Evolutionary conservation across 1,139 yeast species (phyloP), one percentile per base, ranked within the genome.

Genomic region (Candida sojae): DNA sequence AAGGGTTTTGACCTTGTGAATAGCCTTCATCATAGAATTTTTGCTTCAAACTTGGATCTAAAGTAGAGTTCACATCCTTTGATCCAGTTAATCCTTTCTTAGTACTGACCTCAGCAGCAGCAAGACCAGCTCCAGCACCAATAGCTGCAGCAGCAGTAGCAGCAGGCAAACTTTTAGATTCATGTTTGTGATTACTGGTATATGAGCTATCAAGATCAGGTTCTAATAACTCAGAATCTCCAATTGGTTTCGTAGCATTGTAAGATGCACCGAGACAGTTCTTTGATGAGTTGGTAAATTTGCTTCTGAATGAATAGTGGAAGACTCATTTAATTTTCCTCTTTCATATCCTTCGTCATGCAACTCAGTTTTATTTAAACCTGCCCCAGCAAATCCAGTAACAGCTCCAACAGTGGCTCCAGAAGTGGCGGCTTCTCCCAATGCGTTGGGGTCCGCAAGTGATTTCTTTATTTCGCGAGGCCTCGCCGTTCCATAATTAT

Each of bases 71-170:
- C 21, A 17, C 21, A 13, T 30, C 38, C 13, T n/a, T 10, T 11
- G 11, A 11, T n/a, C 17, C 26, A 17, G 45, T 13, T 11, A 10
- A 31, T 31, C 11, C 36, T 23, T 13, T 41, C n/a, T 43, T 10
- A 32, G 43, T 32, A 25, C 30, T 25, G 10, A 17, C 10, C n/a
- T 36, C 21, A 9, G 48, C 39, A 10, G 45, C 48, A 42, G 50
- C 48, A 25, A 38, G 21, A 17, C n/a, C 46, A 36, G 39, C 43
- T 28, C 43, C 51, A 25, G 47, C 49, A 35, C 46, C 53, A 23
- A 45, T 51, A 40, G 50, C 48, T 21, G 41, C 55, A 11, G 47
- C 58, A 13, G 48, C 51, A 36, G 42, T 48, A 35, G 43, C 50
- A 32, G 48, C 50, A 4, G 51, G 51, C 25, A 39, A 50, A 42